These are phyloP conservation scores for Candida tibetensis DNA, from an alignment of 805 yeast species.

Conservation along the genomic window DNA sequence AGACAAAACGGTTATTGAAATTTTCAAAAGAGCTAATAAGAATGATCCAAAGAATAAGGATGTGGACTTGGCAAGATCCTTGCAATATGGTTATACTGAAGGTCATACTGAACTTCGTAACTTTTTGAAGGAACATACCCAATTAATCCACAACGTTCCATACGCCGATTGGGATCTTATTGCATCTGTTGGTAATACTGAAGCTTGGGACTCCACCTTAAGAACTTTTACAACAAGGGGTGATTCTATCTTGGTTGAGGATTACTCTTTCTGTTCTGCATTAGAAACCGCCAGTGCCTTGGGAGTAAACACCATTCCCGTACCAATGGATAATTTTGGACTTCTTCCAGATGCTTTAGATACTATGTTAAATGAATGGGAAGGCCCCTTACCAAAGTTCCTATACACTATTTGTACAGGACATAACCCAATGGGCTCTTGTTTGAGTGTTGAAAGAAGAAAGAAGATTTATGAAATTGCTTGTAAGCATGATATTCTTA, in stretches of 20 bases:
- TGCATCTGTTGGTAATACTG: conserved; percentile 83
- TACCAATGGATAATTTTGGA: conserved; percentile 77
- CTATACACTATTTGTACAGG: conserved; percentile 94
- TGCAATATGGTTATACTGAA: conserved; percentile 86
- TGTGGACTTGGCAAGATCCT: conserved; percentile 75
- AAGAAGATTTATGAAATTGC: conserved; percentile 71
- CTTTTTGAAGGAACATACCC: conserved; percentile 76
- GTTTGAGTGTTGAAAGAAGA: conserved; percentile 75
- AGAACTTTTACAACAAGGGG: conserved; percentile 76
- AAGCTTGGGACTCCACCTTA: conserved; percentile 78
- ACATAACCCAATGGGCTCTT: conserved; percentile 96
- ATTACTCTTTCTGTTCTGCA: conserved; percentile 79
- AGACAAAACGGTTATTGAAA: conserved; percentile 41
- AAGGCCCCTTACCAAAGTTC: conserved; percentile 72
- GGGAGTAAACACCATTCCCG: conserved; percentile 67
- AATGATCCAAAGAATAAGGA: conserved; percentile 34
- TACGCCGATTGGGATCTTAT: conserved; percentile 68
- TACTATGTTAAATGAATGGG: conserved; percentile 65
- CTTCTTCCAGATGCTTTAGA: conserved; percentile 71
- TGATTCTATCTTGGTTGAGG: conserved; percentile 82
- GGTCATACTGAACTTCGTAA: conserved; percentile 72
- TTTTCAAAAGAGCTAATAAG: conserved; percentile 31
- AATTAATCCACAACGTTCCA: conserved; percentile 43
- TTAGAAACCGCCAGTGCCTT: conserved; percentile 76
- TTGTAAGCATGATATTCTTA: conserved; percentile 78